Evolutionary conservation across 2,329 filamentous ascomycete genomes (phyloP).

Genomic region (Aureobasidium mangrovei): DNA sequence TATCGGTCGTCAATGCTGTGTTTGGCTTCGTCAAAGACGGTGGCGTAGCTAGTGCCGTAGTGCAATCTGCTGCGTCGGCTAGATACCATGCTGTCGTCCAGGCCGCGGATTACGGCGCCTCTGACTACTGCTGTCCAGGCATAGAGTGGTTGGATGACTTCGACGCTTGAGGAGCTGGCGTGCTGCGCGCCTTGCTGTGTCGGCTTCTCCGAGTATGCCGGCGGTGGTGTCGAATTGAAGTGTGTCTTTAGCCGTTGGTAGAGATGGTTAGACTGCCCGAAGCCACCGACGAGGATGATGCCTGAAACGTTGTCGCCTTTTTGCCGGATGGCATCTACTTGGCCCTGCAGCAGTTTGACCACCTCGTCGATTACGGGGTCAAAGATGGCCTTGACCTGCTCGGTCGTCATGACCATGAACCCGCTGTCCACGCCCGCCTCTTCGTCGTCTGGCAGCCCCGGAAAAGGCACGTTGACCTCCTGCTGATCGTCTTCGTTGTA

Average conservation of each 20-base stretch:
- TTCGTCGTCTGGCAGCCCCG: conserved; percentile 67
- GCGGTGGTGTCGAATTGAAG: conserved; percentile 46
- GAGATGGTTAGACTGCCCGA: conserved; percentile 64
- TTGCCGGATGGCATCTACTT: conserved; percentile 38
- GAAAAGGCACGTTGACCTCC: conserved; percentile 71
- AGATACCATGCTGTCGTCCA: conserved; percentile 77
- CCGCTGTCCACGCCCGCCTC: conserved; percentile 66
- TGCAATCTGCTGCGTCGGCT: conserved; percentile 65
- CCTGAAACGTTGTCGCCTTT: conserved; percentile 39
- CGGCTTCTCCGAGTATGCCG: conserved; percentile 53
- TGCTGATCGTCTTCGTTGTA: conserved; percentile 63
- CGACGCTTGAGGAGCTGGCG: conserved; percentile 74
- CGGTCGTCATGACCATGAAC: conserved; percentile 65
- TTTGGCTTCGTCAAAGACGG: conserved; percentile 67
- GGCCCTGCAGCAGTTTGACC: conserved; percentile 34
- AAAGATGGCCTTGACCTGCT: conserved; percentile 52
- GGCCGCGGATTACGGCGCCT: conserved; percentile 63
- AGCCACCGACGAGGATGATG: conserved; percentile 73
- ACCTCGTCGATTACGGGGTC: conserved; percentile 57
- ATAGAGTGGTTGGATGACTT: conserved; percentile 68
- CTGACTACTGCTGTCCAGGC: conserved; percentile 73
- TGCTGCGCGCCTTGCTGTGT: conserved; percentile 64
- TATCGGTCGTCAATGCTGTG: conserved; percentile 68
- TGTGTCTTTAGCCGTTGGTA: conserved; percentile 62
- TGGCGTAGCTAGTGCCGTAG: conserved; percentile 75